Evolutionary conservation across 2,329 filamentous ascomycete genomes (phyloP).

Genomic region (Ascochyta clinopodiicola): DNA sequence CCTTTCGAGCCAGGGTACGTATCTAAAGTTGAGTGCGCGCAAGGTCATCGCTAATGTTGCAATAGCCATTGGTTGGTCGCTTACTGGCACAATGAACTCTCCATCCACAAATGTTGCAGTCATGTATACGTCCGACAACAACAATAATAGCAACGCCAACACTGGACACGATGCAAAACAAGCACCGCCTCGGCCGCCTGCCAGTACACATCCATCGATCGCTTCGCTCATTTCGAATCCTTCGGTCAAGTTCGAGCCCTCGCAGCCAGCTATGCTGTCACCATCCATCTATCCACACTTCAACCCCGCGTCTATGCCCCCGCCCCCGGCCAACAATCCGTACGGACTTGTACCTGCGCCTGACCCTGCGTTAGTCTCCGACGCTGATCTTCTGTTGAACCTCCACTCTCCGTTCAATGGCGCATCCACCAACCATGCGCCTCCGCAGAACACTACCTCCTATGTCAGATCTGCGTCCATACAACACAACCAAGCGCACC

Average conservation of each 20-base stretch:
- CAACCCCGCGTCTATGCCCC: slow-evolving; percentile 40
- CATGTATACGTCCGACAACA: slow-evolving; percentile 69
- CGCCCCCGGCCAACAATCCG: slow-evolving; percentile 34
- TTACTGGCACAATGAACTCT: slow-evolving; percentile 88
- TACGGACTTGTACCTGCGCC: slow-evolving; percentile 34
- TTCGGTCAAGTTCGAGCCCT: slow-evolving; percentile 34
- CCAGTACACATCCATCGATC: slow-evolving; percentile 37
- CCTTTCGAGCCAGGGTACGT: slow-evolving; percentile 58
- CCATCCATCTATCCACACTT: slow-evolving; percentile 32
- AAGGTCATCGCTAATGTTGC: slow-evolving; percentile 17
- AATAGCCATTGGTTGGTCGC: slow-evolving; percentile 77
- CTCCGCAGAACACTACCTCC: slow-evolving; percentile 25
- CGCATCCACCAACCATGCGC: slow-evolving; percentile 28
- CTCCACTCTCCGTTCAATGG: slow-evolving; percentile 55
- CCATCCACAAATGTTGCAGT: slow-evolving; percentile 83
- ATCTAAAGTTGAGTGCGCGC: neutral
- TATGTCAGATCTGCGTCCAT: slow-evolving; percentile 28
- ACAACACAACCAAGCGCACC: slow-evolving; percentile 17
- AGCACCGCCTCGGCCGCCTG: slow-evolving; percentile 24
- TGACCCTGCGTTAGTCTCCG: slow-evolving; percentile 50
- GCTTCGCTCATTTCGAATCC: slow-evolving; percentile 39
- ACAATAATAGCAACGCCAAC: slow-evolving; percentile 10
- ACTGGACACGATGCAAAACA: slow-evolving; percentile 29
- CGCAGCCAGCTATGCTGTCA: slow-evolving; percentile 28
- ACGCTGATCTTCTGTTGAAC: slow-evolving; percentile 57